Evolutionary conservation across 208 protist genomes (phyloP), one percentile per base, ranked within the genome.

Genomic region (Crithidia mellificae): DNA sequence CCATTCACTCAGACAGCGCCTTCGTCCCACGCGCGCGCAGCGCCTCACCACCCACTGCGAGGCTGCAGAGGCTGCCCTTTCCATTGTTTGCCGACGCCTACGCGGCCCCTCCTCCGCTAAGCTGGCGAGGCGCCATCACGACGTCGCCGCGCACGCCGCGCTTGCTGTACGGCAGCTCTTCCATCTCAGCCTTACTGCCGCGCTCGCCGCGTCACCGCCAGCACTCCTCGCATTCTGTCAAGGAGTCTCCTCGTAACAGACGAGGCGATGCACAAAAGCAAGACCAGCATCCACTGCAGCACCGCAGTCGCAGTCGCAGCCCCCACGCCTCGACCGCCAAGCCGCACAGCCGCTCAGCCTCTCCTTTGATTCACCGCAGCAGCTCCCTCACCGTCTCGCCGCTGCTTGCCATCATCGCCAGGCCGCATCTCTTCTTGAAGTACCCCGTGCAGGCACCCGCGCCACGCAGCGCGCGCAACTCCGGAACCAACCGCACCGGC

Each of bases 361-460:
- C 53, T 5, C 46, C 14, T 14, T 6, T 58, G 34, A n/a, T n/a
- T n/a, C 4, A 17, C 49, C 5, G 44, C 14, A n/a, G 12, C 19
- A 8, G 49, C 11, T 4, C 39, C 12, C 32, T 2, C 22, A 29
- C 2, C 22, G 54, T 57, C 27, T 38, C 54, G 6, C 44, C 38
- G 39, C 52, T 52, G 41, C 24, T 80, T 6, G 29, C 63, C 8
- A 50, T 66, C 46, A 63, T 88, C 11, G 72, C 72, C 27, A 43
- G 73, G 44, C 85, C 85, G n/a, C 68, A 71, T 32, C n/a, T 80
- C 0, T 83, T 82, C 52, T 71, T 79, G 43, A 84, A 86, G 72
- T 57, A 91, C 57, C 36, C 70, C 4, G 61, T 65, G 46, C 43
- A 59, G 41, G 12, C 44, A 11, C 27, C 46, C 24, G n/a, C 61